Conservation (phyloP, 2,329 filamentous ascomycete genomes). For the Stemphylium lycopersici region DNA sequence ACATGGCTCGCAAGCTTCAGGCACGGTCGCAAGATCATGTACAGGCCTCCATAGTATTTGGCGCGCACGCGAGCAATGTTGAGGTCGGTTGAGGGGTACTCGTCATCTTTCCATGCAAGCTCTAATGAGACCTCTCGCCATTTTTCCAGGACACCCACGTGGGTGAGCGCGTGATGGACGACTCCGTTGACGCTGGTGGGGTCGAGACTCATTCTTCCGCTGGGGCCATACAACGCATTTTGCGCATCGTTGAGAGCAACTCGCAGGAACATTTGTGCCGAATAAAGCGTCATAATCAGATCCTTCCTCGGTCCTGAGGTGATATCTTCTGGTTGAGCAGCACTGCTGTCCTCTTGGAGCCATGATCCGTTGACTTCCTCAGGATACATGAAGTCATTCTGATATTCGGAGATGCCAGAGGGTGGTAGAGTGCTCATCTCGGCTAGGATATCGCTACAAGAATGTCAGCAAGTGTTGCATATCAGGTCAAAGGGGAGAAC, state of each 20-base stretch:
- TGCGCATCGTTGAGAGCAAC: conserved; percentile 63
- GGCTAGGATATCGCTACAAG: conserved; percentile 80
- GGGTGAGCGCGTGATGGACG: conserved; percentile 32
- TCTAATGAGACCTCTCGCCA: conserved; percentile 59
- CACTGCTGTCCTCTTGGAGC: conserved; percentile 20
- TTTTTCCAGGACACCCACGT: conserved; percentile 55
- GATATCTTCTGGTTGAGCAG: conserved; percentile 12
- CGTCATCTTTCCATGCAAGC: conserved; percentile 69
- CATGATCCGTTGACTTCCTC: conserved; percentile 59
- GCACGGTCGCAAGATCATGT: conserved; percentile 87
- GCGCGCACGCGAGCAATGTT: conserved; percentile 83
- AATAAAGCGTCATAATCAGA: conserved; percentile 62
- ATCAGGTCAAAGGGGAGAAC: neutral
- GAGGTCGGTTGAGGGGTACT: conserved; percentile 76
- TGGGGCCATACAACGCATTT: too few species aligned
- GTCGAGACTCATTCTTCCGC: conserved; percentile 47
- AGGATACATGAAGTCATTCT: conserved; percentile 70
- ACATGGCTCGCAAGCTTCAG: conserved; percentile 65
- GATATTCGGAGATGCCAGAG: conserved; percentile 64
- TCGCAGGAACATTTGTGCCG: conserved; percentile 65
- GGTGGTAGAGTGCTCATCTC: conserved; percentile 71
- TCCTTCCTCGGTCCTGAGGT: conserved; percentile 40
- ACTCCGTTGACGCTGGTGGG: conserved; percentile 39
- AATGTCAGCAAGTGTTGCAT: conserved; percentile 13
- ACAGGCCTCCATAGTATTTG: conserved; percentile 92